Conservation (phyloP, 108 stramenopile genomes). For the Discostella stelligeroides region DNA sequence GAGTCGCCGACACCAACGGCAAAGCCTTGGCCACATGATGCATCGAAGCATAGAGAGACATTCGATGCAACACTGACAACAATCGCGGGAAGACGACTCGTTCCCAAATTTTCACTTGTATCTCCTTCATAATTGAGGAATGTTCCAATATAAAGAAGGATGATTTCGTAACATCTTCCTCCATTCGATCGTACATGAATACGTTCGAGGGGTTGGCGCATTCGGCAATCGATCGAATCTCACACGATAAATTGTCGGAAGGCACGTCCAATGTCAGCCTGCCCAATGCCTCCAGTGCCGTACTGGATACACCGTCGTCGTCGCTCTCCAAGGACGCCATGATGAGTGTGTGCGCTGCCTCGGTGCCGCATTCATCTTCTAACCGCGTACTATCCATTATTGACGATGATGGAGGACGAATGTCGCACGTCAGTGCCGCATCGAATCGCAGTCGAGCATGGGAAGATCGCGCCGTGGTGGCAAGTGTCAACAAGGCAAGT, state of each 20-base stretch:
- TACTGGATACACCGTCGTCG: constrained; percentile 71
- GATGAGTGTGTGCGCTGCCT: constrained; percentile 60
- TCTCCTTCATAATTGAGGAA: constrained; percentile 35
- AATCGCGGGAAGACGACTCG: constrained; percentile 65
- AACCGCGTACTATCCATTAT: constrained; percentile 39
- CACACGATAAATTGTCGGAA: constrained; percentile 27
- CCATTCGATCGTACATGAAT: constrained; percentile 21
- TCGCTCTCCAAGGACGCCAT: constrained; percentile 62
- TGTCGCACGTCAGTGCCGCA: constrained; percentile 37
- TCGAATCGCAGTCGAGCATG: constrained; percentile 58
- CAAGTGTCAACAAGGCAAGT: constrained; percentile 56
- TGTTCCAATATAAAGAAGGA: constrained; percentile 12
- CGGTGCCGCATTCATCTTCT: constrained; percentile 72
- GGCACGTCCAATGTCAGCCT: constrained; percentile 52
- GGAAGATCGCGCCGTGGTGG: constrained; percentile 53
- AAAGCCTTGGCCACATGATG: constrained; percentile 48
- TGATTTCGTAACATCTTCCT: not conserved
- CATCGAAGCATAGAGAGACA: constrained; percentile 36
- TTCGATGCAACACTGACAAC: constrained; percentile 52
- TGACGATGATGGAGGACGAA: constrained; percentile 39
- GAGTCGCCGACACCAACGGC: constrained; percentile 59
- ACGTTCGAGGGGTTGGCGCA: constrained; percentile 13
- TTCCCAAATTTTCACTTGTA: constrained; percentile 62
- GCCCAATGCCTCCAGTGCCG: constrained; percentile 68
- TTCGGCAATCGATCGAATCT: constrained; percentile 25